Conservation (phyloP, 2,329 filamentous ascomycete genomes). For the Grosmannia clavigera region DNA sequence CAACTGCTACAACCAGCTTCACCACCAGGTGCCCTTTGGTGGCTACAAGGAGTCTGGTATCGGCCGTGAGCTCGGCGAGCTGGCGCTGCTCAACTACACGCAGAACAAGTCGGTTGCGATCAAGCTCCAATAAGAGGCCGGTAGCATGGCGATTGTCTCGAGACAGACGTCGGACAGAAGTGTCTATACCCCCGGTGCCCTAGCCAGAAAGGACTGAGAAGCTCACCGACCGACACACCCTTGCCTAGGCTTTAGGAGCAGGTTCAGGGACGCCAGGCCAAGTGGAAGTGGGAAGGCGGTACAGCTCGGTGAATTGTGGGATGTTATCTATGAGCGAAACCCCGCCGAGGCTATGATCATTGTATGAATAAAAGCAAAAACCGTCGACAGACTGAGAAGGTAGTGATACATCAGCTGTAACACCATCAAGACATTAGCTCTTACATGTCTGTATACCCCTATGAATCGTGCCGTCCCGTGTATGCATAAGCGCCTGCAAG, state of each 20-base stretch:
- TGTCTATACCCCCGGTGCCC: too few relatives aligned
- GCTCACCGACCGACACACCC: too few relatives aligned
- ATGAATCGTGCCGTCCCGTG: too few relatives aligned
- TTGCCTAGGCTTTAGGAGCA: too few relatives aligned
- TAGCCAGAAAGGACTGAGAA: too few relatives aligned
- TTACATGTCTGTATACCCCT: too few relatives aligned
- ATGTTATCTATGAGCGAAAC: neutral
- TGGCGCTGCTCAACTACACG: conserved; percentile 54
- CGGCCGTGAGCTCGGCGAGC: conserved; percentile 62
- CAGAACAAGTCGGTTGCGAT: conserved; percentile 56
- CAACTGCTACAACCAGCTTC: conserved; percentile 56
- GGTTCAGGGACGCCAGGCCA: neutral
- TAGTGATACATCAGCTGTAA: neutral
- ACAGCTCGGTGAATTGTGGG: neutral
- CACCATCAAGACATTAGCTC: too few relatives aligned
- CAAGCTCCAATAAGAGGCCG: conserved; percentile 20
- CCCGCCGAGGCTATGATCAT: too few relatives aligned
- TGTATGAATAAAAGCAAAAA: neutral
- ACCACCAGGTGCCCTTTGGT: conserved; percentile 50
- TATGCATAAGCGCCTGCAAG: too few relatives aligned
- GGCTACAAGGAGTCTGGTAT: conserved; percentile 68
- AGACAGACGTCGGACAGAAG: too few relatives aligned
- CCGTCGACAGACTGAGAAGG: neutral
- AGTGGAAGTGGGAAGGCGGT: too few relatives aligned
- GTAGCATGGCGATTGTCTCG: neutral